phyloP scores from a whole-genome alignment of 164 flowering plant species.

The Chimonanthus salicifolius region DNA sequence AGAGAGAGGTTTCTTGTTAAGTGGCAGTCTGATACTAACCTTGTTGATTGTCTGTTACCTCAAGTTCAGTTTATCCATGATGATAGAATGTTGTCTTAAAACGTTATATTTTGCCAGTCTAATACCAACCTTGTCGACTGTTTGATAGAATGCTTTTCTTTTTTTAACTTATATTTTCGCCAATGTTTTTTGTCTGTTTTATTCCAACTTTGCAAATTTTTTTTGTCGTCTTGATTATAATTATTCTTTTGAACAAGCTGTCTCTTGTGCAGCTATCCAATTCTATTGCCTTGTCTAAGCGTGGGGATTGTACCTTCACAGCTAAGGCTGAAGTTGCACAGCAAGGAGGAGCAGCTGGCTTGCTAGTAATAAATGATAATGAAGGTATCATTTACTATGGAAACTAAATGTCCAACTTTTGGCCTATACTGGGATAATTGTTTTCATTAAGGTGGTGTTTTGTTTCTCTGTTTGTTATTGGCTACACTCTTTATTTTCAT shows the following conservation, averaged over 20 bases:
- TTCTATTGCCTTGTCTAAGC: slow-evolving; percentile 45
- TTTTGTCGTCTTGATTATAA: background rate
- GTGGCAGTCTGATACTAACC: too few relatives aligned
- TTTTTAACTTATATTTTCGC: background rate
- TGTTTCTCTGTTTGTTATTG: background rate
- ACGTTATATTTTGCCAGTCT: too few relatives aligned
- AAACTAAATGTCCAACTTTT: background rate
- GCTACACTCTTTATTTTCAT: background rate
- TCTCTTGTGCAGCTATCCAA: slow-evolving; percentile 46
- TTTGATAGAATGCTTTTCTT: background rate
- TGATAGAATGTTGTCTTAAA: too few relatives aligned
- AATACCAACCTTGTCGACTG: too few relatives aligned
- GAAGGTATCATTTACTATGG: slow-evolving; percentile 42
- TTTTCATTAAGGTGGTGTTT: background rate
- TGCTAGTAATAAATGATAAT: slow-evolving; percentile 62
- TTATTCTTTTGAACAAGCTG: background rate
- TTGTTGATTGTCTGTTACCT: too few relatives aligned
- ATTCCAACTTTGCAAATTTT: background rate
- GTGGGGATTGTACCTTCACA: slow-evolving; percentile 68
- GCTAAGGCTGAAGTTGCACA: slow-evolving; percentile 65
- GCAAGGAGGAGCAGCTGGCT: slow-evolving; percentile 53
- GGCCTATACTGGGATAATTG: background rate
- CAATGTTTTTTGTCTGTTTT: too few relatives aligned
- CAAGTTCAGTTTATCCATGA: too few relatives aligned
- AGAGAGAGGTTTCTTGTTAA: too few relatives aligned